Evolutionary conservation across 306 rosid genomes (phyloP).

Genomic region (Astragalus membranaceus): DNA sequence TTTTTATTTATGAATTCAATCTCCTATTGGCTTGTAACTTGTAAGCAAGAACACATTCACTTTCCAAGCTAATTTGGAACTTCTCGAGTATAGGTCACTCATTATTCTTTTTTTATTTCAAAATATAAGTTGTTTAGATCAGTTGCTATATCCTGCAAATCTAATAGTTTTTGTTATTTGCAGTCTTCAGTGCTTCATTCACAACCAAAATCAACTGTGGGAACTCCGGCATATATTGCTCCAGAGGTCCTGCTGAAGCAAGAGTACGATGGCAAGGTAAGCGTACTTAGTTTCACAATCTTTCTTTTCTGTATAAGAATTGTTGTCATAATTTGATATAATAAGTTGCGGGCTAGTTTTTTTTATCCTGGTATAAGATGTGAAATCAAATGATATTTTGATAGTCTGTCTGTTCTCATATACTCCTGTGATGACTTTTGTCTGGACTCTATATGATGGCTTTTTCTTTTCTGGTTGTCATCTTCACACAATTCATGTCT

Average conservation of each 20-base stretch:
- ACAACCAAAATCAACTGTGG: slow-evolving; percentile 94
- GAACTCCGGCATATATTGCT: slow-evolving; percentile 98
- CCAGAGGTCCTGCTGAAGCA: slow-evolving; percentile 85
- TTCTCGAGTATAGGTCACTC: neutral
- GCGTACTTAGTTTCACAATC: neutral
- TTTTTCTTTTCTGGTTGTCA: neutral
- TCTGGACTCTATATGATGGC: neutral
- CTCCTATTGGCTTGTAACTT: neutral
- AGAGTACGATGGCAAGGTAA: slow-evolving; percentile 94
- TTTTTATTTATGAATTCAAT: neutral
- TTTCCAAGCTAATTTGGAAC: slow-evolving; percentile 16
- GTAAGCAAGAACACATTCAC: neutral
- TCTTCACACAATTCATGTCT: neutral
- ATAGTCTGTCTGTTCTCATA: neutral
- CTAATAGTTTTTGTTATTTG: slow-evolving; percentile 12
- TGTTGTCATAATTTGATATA: neutral
- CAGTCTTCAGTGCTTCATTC: slow-evolving; percentile 97
- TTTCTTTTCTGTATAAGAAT: neutral
- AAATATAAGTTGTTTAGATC: neutral
- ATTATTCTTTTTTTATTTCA: neutral
- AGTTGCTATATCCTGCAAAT: neutral
- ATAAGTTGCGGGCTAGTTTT: neutral
- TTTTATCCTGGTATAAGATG: neutral
- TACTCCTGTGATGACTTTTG: neutral
- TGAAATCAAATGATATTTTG: neutral